These are phyloP conservation scores for Xylaria cubensis DNA, from an alignment of 495 filamentous ascomycete species.

Conservation along the genomic window DNA sequence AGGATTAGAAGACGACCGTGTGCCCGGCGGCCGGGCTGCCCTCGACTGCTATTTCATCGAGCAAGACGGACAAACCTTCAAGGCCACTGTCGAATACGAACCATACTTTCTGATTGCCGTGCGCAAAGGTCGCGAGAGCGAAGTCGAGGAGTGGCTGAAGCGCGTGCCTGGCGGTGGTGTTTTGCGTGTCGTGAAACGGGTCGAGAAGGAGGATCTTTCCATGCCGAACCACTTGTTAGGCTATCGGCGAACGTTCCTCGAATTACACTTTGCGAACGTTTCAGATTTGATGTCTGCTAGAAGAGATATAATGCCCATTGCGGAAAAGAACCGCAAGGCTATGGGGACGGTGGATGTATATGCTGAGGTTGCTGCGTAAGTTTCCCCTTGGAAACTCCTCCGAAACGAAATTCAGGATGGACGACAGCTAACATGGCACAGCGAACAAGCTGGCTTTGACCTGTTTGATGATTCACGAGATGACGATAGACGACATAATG, in stretches of 20 bases:
- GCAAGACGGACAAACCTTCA: slow-evolving; percentile 91
- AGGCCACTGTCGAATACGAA: slow-evolving; percentile 94
- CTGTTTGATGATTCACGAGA: slow-evolving; percentile 90
- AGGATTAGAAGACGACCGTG: slow-evolving; percentile 73
- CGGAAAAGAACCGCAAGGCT: slow-evolving; percentile 94
- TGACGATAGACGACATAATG: slow-evolving; percentile 83
- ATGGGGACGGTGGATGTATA: slow-evolving; percentile 98
- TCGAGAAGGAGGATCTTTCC: slow-evolving; percentile 92
- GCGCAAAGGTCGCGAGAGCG: slow-evolving; percentile 83
- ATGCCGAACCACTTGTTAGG: slow-evolving; percentile 97
- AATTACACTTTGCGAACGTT: slow-evolving; percentile 87
- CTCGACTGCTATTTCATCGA: slow-evolving; percentile 98
- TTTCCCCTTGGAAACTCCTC: slow-evolving; percentile 26
- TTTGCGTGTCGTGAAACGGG: slow-evolving; percentile 74
- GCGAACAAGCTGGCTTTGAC: slow-evolving; percentile 87
- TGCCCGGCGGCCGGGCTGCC: slow-evolving; percentile 78
- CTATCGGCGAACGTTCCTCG: slow-evolving; percentile 83
- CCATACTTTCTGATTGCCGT: slow-evolving; percentile 95
- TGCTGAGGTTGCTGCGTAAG: slow-evolving; percentile 89
- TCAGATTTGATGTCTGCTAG: slow-evolving; percentile 81
- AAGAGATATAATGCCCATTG: slow-evolving; percentile 84
- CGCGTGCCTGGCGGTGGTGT: slow-evolving; percentile 81
- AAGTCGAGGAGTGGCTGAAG: slow-evolving; percentile 95
- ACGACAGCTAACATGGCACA: slow-evolving; percentile 46
- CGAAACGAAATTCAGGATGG: neutral